phyloP scores from a whole-genome alignment of 768 basidiomycete species.

The Rhizopogon vinicolor region DNA sequence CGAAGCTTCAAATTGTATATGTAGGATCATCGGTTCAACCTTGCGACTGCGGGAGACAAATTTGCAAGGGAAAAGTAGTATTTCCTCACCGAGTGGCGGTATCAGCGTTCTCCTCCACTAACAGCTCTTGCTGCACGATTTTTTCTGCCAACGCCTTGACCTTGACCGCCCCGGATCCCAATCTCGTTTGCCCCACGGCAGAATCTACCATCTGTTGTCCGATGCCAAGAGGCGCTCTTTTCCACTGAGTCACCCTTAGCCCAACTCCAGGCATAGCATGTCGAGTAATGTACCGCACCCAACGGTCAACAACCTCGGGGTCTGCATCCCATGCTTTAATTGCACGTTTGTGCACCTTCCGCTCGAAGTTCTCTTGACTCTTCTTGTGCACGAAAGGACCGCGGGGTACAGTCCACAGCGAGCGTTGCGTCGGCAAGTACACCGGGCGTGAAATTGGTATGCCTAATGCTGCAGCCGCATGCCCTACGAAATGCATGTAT shows the following conservation, averaged over 20 bases:
- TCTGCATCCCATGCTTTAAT: conserved; percentile 93
- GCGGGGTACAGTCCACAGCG: conserved; percentile 81
- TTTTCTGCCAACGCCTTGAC: conserved; percentile 37
- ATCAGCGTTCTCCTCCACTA: no score
- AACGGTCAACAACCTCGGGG: conserved; percentile 69
- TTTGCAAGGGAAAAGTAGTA: no score
- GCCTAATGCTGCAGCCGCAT: conserved; percentile 80
- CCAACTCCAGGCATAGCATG: conserved; percentile 86
- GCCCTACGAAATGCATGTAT: conserved; percentile 79
- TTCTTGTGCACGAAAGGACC: conserved; percentile 93
- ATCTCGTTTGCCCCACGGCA: conserved; percentile 30
- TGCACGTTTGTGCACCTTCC: conserved; percentile 74
- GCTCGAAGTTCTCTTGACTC: conserved; percentile 91
- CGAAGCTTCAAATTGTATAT: no score
- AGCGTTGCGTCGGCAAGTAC: conserved; percentile 67
- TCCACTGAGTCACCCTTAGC: conserved; percentile 77
- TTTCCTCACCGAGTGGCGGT: no score
- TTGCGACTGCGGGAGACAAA: no score
- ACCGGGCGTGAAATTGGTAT: conserved; percentile 69
- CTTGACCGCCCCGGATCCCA: conserved; percentile 22
- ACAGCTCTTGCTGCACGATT: conserved; percentile 32
- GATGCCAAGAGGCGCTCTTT: conserved; percentile 53
- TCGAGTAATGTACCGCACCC: conserved; percentile 71
- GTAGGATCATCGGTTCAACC: no score
- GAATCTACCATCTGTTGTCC: conserved; percentile 35